These are phyloP conservation scores for Sporothrix sp. DNA, from an alignment of 2,329 filamentous ascomycete species.

Conservation along the genomic window DNA sequence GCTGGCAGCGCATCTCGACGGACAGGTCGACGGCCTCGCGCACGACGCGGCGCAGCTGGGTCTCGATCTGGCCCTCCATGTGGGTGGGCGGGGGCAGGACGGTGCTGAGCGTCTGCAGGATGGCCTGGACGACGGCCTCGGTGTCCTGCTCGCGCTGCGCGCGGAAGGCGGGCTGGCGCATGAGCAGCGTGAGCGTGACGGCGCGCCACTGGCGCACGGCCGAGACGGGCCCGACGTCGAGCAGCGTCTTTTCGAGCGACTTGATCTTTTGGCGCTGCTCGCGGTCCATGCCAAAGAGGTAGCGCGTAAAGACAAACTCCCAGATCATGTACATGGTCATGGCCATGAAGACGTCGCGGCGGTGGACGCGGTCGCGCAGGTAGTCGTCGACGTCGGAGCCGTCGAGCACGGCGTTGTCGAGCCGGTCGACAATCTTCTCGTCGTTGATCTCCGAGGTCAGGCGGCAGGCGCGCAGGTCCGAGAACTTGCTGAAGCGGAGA, in stretches of 20 bases:
- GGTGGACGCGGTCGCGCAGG: slow-evolving; percentile 74
- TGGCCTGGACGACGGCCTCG: slow-evolving; percentile 87
- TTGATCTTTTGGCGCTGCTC: slow-evolving; percentile 98
- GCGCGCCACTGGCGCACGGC: slow-evolving; percentile 98
- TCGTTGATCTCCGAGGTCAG: slow-evolving; percentile 76
- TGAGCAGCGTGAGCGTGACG: slow-evolving; percentile 81
- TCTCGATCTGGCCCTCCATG: slow-evolving; percentile 68
- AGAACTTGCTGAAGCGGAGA: slow-evolving; percentile 93
- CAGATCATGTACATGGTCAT: slow-evolving; percentile 99
- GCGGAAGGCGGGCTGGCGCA: slow-evolving; percentile 69
- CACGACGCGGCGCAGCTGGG: slow-evolving; percentile 80
- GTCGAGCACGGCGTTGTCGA: slow-evolving; percentile 90
- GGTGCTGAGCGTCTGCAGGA: slow-evolving; percentile 72
- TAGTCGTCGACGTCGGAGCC: slow-evolving; percentile 87
- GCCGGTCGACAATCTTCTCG: slow-evolving; percentile 84
- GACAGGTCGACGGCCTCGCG: slow-evolving; percentile 80
- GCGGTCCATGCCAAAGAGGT: slow-evolving; percentile 96
- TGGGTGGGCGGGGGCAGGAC: slow-evolving; percentile 81
- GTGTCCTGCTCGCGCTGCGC: slow-evolving; percentile 81
- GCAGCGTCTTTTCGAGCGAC: slow-evolving; percentile 80
- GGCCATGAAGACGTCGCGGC: slow-evolving; percentile 94
- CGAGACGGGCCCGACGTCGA: slow-evolving; percentile 73
- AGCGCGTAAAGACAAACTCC: slow-evolving; percentile 97
- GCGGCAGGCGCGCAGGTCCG: slow-evolving; percentile 80
- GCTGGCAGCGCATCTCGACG: slow-evolving; percentile 94